Evolutionary conservation across 2,329 filamentous ascomycete genomes (phyloP), one percentile per base, ranked within the genome.

Genomic region (Apiospora marii): DNA sequence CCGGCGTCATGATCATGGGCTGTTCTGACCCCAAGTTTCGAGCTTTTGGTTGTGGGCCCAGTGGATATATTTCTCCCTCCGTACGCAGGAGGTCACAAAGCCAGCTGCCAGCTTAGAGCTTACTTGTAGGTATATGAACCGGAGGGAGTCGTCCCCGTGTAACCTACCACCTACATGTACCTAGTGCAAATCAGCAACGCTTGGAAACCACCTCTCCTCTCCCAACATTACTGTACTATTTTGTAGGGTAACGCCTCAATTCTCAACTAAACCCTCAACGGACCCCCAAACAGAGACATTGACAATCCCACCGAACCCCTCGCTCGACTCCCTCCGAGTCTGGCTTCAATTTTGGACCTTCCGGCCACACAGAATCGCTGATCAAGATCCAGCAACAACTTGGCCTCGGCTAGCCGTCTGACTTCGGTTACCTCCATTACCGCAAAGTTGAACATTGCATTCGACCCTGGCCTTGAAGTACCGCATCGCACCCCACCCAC

Each of bases 11-110:
- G 48, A 49, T 49, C n/a, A 49, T 49, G 48, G 48, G 48, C 48
- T 49, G 48, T 49, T 49, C 48, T 49, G 48, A 49, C 48, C 19
- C 48, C 48, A 41, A 41, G 37, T 41, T 41, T 41, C 22, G 22
- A 49, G 48, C 46, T n/a, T 48, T 48, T 48, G 48, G 22, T n/a
- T 49, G 48, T 49, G 49, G 49, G 49, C 49, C 49, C 49, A 41
- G 37, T 41, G 37, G 37, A 10, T 41, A 41, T 41, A 41, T 41
- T 41, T 7, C 37, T 41, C 37, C 37, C 37, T 41, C 37, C 37
- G 37, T 41, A 41, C 37, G 37, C 37, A 41, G 37, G 37, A 41
- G 37, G 37, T 41, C 37, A 41, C 37, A 41, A 41, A 41, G 37
- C 37, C 37, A 41, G 37, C 37, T 41, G 27, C 27, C 27, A 30